Percentiles rank a stretch among this genome's conserved stretches.
Evolutionary conservation across 1,139 yeast genomes (phyloP).

Genomic region (Zygosaccharomyces pseudobailii): DNA sequence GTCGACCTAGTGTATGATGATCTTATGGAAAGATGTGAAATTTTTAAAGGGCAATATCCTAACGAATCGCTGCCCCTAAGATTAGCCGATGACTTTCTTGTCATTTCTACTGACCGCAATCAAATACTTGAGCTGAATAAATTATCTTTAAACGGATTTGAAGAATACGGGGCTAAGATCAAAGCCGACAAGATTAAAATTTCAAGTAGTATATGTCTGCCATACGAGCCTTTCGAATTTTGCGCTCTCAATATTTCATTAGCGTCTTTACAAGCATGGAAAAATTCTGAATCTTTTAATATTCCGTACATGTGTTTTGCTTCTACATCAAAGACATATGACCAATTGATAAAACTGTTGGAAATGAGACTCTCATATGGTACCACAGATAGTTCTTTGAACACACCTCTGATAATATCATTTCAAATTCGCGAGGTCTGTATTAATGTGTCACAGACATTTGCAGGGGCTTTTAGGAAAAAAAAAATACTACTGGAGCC

Average conservation of each 20-base stretch:
- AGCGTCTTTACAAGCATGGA: conserved; percentile 23
- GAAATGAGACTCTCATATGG: conserved; percentile 29
- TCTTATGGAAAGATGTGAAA: conserved; percentile 46
- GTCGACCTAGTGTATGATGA: conserved; percentile 73
- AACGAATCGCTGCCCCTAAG: conserved; percentile 47
- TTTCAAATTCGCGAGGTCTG: conserved; percentile 20
- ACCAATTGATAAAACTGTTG: conserved; percentile 11
- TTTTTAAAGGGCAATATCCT: conserved; percentile 28
- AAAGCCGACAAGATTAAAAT: conserved; percentile 48
- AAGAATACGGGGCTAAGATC: conserved; percentile 54
- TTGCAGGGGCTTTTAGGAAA: conserved; percentile 7
- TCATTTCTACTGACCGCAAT: conserved; percentile 46
- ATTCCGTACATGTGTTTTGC: conserved; percentile 10
- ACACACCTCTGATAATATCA: conserved; percentile 15
- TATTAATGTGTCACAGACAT: conserved; percentile 18
- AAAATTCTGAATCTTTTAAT: conserved; percentile 17
- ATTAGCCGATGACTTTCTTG: conserved; percentile 80
- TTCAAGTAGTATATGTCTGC: conserved; percentile 6
- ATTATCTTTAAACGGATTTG: conserved; percentile 39
- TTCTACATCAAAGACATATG: conserved; percentile 12
- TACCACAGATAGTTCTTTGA: conserved; percentile 19
- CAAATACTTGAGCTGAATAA: conserved; percentile 26
- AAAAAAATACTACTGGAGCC: conserved; percentile 3
- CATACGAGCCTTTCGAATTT: conserved; percentile 14
- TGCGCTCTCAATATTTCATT: conserved; percentile 27